Evolutionary conservation across 176 grass and related monocot species (phyloP).

Genomic region (Oropetium thomaeum): DNA sequence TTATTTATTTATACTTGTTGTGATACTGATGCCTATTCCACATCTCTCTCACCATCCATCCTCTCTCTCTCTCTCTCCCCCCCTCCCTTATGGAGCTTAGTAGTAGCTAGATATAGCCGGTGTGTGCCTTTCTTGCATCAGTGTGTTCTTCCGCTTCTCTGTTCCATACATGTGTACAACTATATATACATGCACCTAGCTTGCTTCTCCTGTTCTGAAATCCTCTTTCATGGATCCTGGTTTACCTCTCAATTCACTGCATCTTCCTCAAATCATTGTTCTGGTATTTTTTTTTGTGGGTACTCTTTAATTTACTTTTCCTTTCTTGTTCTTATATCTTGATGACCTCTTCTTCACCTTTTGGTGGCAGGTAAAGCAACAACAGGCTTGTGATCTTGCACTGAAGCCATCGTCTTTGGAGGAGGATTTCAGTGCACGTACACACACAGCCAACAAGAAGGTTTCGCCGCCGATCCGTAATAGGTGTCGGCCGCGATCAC

Average conservation of each 20-base stretch:
- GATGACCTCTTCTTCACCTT: background rate
- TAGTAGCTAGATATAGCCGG: constrained; percentile 11
- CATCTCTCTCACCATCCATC: constrained; percentile 44
- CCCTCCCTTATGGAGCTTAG: background rate
- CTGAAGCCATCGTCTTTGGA: constrained; percentile 1
- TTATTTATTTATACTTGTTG: constrained; percentile 37
- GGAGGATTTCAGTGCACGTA: constrained; percentile 8
- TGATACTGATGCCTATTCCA: constrained; percentile 64
- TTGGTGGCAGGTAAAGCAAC: constrained; percentile 26
- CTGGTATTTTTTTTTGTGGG: background rate
- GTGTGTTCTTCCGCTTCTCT: constrained; percentile 31
- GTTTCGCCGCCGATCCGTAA: background rate
- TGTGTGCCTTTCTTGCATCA: background rate
- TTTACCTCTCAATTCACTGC: constrained; percentile 4
- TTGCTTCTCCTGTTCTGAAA: background rate
- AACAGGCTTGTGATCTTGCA: constrained; percentile 5
- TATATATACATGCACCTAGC: constrained; percentile 17
- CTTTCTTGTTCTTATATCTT: background rate
- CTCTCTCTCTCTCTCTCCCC: background rate
- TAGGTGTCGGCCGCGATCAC: background rate
- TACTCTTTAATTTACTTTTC: background rate
- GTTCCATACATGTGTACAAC: constrained; percentile 18
- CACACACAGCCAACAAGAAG: background rate
- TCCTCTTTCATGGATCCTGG: constrained; percentile 34
- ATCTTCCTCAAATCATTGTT: background rate